These are phyloP conservation scores for Claviceps arundinis DNA, from an alignment of 2,329 filamentous ascomycete species.

Conservation along the genomic window DNA sequence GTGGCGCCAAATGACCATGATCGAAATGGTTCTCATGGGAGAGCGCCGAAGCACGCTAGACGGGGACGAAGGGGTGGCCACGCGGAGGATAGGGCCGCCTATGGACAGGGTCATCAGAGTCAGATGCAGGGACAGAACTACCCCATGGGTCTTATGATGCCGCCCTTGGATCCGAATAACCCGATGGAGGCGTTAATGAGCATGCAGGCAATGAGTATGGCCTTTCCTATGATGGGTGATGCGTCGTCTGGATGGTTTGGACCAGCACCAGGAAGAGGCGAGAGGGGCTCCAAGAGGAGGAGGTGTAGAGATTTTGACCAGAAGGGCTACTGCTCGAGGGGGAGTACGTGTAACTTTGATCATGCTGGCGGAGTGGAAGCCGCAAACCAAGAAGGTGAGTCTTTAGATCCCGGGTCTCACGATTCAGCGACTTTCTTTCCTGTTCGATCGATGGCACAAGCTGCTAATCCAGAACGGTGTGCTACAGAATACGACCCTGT, in stretches of 20 bases:
- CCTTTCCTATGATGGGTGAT: constrained; percentile 25
- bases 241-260: constrained; percentile 14
- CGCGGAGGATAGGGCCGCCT: constrained; percentile 9
- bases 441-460: neutral
- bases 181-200: constrained; percentile 49
- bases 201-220: constrained; percentile 44
- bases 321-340: constrained; percentile 58
- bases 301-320: constrained; percentile 59
- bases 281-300: constrained; percentile 13
- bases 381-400: constrained; percentile 15
- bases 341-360: constrained; percentile 54
- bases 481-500: constrained; percentile 21
- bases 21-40: constrained; percentile 8
- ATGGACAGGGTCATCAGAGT: neutral
- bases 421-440: neutral
- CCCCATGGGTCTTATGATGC: constrained; percentile 8
- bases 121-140: constrained; percentile 8
- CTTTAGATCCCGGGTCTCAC: neutral
- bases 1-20: constrained; percentile 4
- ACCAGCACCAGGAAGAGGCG: constrained; percentile 2
- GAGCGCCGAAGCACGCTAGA: constrained; percentile 47
- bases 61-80: constrained; percentile 30
- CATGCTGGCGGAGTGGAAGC: constrained; percentile 32
- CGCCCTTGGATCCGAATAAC: constrained; percentile 43
- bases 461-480: neutral